Evolutionary conservation across 2,329 filamentous ascomycete species (phyloP), one percentile per base, ranked within the genome.

Genomic region (Fusarium mangiferae): DNA sequence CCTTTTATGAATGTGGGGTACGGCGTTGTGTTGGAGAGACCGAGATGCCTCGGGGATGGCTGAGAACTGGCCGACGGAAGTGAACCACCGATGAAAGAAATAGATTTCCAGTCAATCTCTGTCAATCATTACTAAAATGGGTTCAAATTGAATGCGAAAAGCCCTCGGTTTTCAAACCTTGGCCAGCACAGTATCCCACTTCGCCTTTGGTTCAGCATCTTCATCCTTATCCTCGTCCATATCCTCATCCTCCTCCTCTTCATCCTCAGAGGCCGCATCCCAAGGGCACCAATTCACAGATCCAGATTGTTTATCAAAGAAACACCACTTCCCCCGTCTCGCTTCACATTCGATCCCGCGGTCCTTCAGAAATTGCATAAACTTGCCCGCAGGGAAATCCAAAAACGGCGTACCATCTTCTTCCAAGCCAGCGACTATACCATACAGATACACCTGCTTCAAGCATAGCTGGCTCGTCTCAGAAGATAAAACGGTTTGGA

Each of bases 271-370:
- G 15, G 38, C 36, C 0, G 18, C 49, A 13, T 22, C 0, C 18
- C 36, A 65, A 5, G 20, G 5, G n/a, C n/a, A 35, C 65, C 48
- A 69, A 20, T 7, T 4, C 8, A 36, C 30, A 0, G 1, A 1
- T 5, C 66, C 57, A 1, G 17, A 1, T 2, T 5, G 5, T 6
- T 18, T 28, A 28, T 72, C 33, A 49, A 74, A 74, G 14, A 22
- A 57, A 12, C 67, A 75, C 73, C 73, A 75, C 2, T 46, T 35
- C 0, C 73, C 73, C 22, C 58, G 10, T 7, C 73, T 68, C 6
- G 63, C 73, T n/a, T 75, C 70, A 12, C 67, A 72, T 6, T 46
- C 28, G 0, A 72, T 14, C 5, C 26, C 41, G 5, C 26, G 24
- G 0, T 20, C 12, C 7, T 56, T 15, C 7, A 75, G n/a, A 18